Evolutionary conservation across 495 filamentous ascomycete genomes (phyloP), one percentile per base, ranked within the genome.

Genomic region (Trichoderma erinaceum): DNA sequence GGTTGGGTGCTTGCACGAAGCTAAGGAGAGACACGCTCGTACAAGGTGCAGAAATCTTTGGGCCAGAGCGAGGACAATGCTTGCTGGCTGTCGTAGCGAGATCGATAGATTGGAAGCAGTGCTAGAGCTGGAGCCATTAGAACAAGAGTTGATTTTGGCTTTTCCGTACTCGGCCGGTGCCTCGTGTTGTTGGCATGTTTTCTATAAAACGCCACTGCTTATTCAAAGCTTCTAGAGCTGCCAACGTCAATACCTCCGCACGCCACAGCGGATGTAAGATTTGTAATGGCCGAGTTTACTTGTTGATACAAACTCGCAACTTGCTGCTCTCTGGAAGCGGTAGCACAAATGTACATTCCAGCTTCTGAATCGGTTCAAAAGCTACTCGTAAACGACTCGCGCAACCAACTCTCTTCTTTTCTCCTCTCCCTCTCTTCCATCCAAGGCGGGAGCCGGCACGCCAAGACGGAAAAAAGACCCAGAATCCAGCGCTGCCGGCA

Each of bases 401-500:
- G 0, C 48, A 52, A 52, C 18, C 21, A 21, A 18, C 5, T 11
- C 1, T 52, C 18, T 18, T 4, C n/a, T 23, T 52, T 6, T 1
- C 35, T 10, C 35, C 35, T 10, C 8, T 5, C 18, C n/a, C 44
- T 48, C 5, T n/a, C 44, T 6, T 48, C 44, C 13, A 48, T 48
- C 44, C 13, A 48, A 16, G n/a, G 44, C 44, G 12, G 44, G 44
- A 48, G 23, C 25, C 23, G 12, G 25, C 25, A 32, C 2, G 25
- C 56, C 56, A 18, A 61, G 56, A 18, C 56, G 56, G 56, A 61
- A 23, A 23, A 32, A 23, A 11, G 25, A 29, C 35, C 56, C 27
- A 61, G 56, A 10, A 29, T 61, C 56, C 56, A 61, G 56, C 25
- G 25, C 2, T 32, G 25, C 56, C 56, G 56, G 56, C 56, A 61